Evolutionary conservation across 2,329 filamentous ascomycete species (phyloP).

Genomic region (Alternaria ethzedia): DNA sequence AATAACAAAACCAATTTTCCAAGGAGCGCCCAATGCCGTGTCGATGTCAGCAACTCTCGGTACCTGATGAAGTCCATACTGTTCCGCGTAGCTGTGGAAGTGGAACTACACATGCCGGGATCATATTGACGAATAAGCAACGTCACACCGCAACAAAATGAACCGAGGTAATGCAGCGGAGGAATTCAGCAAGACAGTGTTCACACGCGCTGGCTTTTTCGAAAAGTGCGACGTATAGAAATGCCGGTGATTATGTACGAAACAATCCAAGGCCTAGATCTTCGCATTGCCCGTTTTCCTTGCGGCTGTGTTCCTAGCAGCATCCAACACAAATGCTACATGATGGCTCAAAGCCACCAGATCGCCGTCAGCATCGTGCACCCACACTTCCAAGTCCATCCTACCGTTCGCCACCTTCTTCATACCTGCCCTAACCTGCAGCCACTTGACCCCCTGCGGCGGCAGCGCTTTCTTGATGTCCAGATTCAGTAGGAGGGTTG

Average conservation of each 20-base stretch:
- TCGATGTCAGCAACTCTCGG: background rate
- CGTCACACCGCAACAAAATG: background rate
- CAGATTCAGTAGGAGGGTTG: slow-evolving; percentile 75
- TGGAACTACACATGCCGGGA: background rate
- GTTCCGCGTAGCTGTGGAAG: background rate
- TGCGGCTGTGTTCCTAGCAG: slow-evolving; percentile 67
- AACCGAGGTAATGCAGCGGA: background rate
- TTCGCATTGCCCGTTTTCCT: slow-evolving; percentile 51
- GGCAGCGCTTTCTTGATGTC: slow-evolving; percentile 79
- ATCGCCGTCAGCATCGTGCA: slow-evolving; percentile 69
- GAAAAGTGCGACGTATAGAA: background rate
- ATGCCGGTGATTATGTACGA: background rate
- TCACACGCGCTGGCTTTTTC: background rate
- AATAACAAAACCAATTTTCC: background rate
- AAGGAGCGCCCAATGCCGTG: background rate
- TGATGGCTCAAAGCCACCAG: slow-evolving; percentile 73
- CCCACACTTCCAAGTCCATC: slow-evolving; percentile 74
- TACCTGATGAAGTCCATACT: background rate
- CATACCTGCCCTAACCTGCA: slow-evolving; percentile 69
- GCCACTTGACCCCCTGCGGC: slow-evolving; percentile 71
- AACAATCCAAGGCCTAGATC: slow-evolving; percentile 33
- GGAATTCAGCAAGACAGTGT: background rate
- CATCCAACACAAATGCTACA: slow-evolving; percentile 67
- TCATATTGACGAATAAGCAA: background rate
- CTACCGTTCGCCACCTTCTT: slow-evolving; percentile 74